These are phyloP conservation scores for Meripilus lineatus DNA, from an alignment of 1,284 basidiomycete genomes.

Conservation along the genomic window DNA sequence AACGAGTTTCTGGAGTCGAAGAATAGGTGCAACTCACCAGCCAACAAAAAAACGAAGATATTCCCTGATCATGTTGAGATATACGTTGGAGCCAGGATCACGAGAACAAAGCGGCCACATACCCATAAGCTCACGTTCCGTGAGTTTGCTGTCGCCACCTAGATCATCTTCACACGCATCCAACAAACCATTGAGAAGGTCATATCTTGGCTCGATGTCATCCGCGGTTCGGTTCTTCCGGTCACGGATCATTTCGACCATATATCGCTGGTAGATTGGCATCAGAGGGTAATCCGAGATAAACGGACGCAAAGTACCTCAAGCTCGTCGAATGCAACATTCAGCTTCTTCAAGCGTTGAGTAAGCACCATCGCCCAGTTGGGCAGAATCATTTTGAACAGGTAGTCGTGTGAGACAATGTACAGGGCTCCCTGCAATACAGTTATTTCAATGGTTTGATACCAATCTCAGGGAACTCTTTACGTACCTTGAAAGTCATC, in stretches of 20 bases:
- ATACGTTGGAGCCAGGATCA: neutral
- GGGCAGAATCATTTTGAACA: slow-evolving; percentile 41
- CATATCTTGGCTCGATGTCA: slow-evolving; percentile 40
- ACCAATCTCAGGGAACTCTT: neutral
- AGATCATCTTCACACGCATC: slow-evolving; percentile 39
- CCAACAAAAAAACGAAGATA: slow-evolving; percentile 41
- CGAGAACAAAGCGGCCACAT: neutral
- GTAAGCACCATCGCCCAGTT: slow-evolving; percentile 38
- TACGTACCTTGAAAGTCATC: slow-evolving; percentile 46
- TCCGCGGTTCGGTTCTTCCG: slow-evolving; percentile 34
- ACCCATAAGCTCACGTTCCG: slow-evolving; percentile 49
- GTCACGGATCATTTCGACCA: slow-evolving; percentile 50
- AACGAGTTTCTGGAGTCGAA: neutral
- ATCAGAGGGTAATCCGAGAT: neutral
- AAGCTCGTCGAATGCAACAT: slow-evolving; percentile 45
- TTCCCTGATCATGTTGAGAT: slow-evolving; percentile 36
- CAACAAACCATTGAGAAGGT: slow-evolving; percentile 52
- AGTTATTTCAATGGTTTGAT: neutral
- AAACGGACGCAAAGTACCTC: slow-evolving; percentile 26
- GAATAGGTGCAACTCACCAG: slow-evolving; percentile 26
- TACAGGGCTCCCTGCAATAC: slow-evolving; percentile 37
- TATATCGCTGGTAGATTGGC: slow-evolving; percentile 38
- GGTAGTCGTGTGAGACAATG: slow-evolving; percentile 38
- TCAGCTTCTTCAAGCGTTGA: slow-evolving; percentile 30
- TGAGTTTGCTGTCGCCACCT: slow-evolving; percentile 32